Evolutionary conservation across 768 basidiomycete species (phyloP).

Genomic region (Fomitopsis pulvina): DNA sequence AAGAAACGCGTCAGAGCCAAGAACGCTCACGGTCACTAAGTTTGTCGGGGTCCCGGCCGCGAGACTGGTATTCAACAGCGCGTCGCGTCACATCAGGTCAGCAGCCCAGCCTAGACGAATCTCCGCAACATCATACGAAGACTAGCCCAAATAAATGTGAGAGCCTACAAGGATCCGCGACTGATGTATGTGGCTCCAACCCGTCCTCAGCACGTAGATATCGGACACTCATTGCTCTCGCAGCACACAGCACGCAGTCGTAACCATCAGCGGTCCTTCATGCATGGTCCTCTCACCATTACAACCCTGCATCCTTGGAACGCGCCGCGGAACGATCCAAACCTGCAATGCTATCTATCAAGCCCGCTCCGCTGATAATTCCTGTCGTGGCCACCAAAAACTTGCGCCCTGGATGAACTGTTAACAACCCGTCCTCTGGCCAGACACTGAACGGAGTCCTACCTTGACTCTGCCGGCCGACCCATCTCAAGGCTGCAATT

Average conservation of each 20-base stretch:
- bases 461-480: slow-evolving; percentile 81
- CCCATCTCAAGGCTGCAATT: slow-evolving; percentile 92
- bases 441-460: slow-evolving; percentile 12
- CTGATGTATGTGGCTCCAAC: background rate
- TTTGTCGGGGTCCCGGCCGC: slow-evolving; percentile 12
- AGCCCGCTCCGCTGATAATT: slow-evolving; percentile 72
- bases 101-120: slow-evolving; percentile 8
- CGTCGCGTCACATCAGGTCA: slow-evolving; percentile 31
- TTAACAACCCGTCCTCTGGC: background rate
- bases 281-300: slow-evolving; percentile 1
- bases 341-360: slow-evolving; percentile 64
- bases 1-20: background rate
- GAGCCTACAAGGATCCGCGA: background rate
- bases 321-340: slow-evolving; percentile 24
- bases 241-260: background rate
- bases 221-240: background rate
- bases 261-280: no score
- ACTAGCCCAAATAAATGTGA: slow-evolving; percentile 1
- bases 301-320: slow-evolving; percentile 37
- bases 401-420: slow-evolving; percentile 53
- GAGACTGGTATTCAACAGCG: slow-evolving; percentile 27
- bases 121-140: slow-evolving; percentile 4
- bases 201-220: background rate
- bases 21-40: no score
- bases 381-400: slow-evolving; percentile 91